Base-by-base conservation (phyloP, 208 protist genomes). In the Acanthamoeba lenticulata region DNA sequence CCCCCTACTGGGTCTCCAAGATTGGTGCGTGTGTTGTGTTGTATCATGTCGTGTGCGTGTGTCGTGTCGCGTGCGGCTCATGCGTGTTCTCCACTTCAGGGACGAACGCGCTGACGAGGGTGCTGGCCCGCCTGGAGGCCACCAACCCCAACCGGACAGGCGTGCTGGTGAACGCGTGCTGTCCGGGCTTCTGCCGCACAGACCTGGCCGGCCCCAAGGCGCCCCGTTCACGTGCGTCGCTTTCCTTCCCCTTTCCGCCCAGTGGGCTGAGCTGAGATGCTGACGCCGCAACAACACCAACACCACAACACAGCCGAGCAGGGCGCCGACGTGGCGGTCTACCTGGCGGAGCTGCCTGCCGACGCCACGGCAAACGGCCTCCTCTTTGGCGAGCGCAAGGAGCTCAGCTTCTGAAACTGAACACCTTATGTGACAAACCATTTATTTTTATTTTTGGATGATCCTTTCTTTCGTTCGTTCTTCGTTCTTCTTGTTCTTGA, bases 131-230 rank as follows among this genome's bases (percentile, higher is more conserved):
- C 44, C 21, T 55, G 55, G 60, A 91, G 36, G 42, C 77, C 29
- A 60, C 29, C 34, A 72, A 72, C 62, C 62, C 62, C 1, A 72
- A 72, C 62, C 9, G 62, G 19, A 32, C 11, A 47, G 55, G 40
- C 5, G 42, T 91, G 24, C 49, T 91, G 49, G 42, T 91, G 38
- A 91, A 91, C 85, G 60, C 55, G 19, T 91, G 85, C 85, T 91
- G 85, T 47, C 85, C 85, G 6, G 85, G 85, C 85, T 69, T 40
- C 9, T 91, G 85, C 47, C 34, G 60, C 38, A 91, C 85, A 6
- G 85, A 91, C 85, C 34, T 91, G 49, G 49, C 34, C 17, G 85
- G 85, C 40, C 74, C 74, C 38, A 85, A 55, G 42, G 74, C 74
- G 38, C 38, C 74, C 19, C 74, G 74, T 13, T 85, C 74, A 11